A percentile compares a stretch with the other conserved stretches of the same genome.
Evolutionary conservation across 257 asterid genomes (phyloP).

Genomic region (Nicotiana paniculata): DNA sequence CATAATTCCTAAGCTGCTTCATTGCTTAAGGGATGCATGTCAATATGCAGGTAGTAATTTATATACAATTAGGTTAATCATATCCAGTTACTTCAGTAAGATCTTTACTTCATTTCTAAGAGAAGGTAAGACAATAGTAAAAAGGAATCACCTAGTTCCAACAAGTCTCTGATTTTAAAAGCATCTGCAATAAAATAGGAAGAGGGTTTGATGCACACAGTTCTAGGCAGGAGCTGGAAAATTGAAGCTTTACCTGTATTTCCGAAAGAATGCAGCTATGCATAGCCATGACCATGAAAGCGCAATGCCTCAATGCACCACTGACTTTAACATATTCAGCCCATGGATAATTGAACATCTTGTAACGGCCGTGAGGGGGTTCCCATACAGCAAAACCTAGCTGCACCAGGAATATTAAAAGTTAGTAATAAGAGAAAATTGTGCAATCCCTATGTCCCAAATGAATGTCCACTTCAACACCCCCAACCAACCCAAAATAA

Average conservation of each 20-base stretch:
- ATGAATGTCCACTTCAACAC: background rate
- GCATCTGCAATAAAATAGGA: background rate
- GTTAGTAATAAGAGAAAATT: background rate
- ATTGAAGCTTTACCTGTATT: conserved; percentile 60
- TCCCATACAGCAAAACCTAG: conserved; percentile 89
- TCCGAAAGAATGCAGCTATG: conserved; percentile 93
- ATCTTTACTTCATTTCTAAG: background rate
- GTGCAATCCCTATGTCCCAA: background rate
- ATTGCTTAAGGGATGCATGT: background rate
- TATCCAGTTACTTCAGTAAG: background rate
- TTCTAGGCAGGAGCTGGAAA: background rate
- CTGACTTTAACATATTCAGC: conserved; percentile 79
- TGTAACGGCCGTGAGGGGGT: conserved; percentile 98
- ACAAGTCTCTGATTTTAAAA: background rate
- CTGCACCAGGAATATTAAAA: conserved; percentile 25
- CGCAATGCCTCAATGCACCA: conserved; percentile 89
- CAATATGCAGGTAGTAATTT: background rate
- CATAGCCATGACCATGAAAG: conserved; percentile 97
- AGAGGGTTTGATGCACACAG: background rate
- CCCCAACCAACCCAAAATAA: background rate
- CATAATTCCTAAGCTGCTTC: background rate
- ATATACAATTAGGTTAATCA: background rate
- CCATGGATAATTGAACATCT: conserved; percentile 89
- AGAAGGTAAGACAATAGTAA: background rate
- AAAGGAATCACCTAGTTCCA: background rate